Evolutionary conservation across 495 filamentous ascomycete genomes (phyloP), one percentile per base, ranked within the genome.

Genomic region (Penicillium herquei): DNA sequence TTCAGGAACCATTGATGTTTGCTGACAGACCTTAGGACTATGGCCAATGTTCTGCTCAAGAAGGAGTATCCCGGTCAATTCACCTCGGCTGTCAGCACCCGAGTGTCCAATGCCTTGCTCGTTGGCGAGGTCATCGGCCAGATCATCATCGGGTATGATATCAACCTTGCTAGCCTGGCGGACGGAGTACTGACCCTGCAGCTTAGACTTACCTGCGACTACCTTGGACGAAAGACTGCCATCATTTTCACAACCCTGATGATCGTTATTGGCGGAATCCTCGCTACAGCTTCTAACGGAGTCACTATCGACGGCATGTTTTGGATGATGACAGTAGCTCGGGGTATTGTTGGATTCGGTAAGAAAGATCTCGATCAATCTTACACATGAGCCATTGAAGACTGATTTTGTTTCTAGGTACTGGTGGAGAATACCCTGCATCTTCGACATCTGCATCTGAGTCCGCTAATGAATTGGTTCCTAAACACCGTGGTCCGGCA

Each of bases 111-210:
- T 56, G 71, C 80, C n/a, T 60, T 81, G 10, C 66, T 83, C 1
- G 70, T 83, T 14, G 80, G 80, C 37, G 77, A 77, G 53, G 71
- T 83, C 10, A 66, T 81, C 47, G 80, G 80, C n/a, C 75, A 79
- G 56, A 54, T 83, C 14, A 65, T 72, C 30, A 68, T 82, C 49
- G 80, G 78, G 68, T 70, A 51, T 39, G 57, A 41, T 26, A 7
- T 9, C 10, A 37, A 18, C 37, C 7, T 30, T n/a, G 35, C 14
- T 42, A 12, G 11, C n/a, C n/a, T n/a, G 31, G 17, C 9, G 9
- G 3, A 21, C 1, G 16, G 34, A 37, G 6, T 32, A 18, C 34
- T 39, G 7, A 47, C 49, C 48, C 30, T 14, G 12, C 17, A 13
- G 31, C 10, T n/a, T 21, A 69, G 68, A 26, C 53, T 80, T 30